Evolutionary conservation across 2,329 filamentous ascomycete genomes (phyloP), one percentile per base, ranked within the genome.

Genomic region (Botrytis aclada): DNA sequence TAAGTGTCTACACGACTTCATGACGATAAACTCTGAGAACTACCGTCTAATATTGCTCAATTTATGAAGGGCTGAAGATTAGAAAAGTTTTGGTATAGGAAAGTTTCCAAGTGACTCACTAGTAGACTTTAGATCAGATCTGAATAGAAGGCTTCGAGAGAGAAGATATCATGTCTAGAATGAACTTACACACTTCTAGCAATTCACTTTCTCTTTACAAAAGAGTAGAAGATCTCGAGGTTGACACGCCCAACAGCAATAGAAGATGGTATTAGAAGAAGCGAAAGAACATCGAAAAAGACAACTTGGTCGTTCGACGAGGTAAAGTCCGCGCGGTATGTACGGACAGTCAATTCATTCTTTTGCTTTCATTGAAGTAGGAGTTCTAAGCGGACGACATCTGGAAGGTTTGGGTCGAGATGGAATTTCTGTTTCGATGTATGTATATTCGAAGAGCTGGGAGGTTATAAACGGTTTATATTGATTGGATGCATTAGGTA

Each of bases 211-310:
- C 22, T 45, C 20, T 45, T 22, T n/a, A 51, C 10, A 2, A n/a
- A 51, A 25, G 7, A 51, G 1, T 4, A 51, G 22, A n/a, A n/a
- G 10, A 51, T 51, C 0, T 51, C 25, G 12, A n/a, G 10, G 6
- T 51, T n/a, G 7, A 0, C 4, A 16, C 5, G 3, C 5, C 25
- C 2, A 7, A n/a, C 5, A n/a, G 2, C 12, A 51, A 51, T n/a
- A 6, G 2, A 51, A 0, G 25, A 51, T 16, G 3, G 5, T 7
- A 16, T 1, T n/a, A 51, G 25, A n/a, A n/a, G 2, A n/a, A 16
- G 25, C 7, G 25, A 0, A 51, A 51, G 25, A 51, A n/a, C 12
- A 14, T 51, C 25, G 12, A 16, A 14, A 6, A 14, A 3, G 25
- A n/a, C 25, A 16, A 51, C 47, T 51, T 51, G n/a, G 47, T n/a